Evolutionary conservation across 1,284 basidiomycete species (phyloP).

Genomic region (Salmacisia buchloeana): DNA sequence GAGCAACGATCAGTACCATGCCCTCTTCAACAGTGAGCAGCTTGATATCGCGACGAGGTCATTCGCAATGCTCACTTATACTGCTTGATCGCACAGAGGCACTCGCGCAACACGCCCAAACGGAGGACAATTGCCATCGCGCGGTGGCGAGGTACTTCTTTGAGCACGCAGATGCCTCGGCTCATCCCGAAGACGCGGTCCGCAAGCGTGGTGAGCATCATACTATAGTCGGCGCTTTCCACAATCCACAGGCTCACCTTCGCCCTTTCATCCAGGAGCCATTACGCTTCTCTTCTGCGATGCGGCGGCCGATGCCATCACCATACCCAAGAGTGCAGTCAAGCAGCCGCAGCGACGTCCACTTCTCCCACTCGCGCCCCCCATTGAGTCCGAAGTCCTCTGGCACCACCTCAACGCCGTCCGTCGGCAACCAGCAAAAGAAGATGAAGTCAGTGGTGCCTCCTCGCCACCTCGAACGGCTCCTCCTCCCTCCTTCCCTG

Average conservation of each 20-base stretch:
- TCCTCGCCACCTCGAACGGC: too few species aligned
- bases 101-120: background rate
- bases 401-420: too few species aligned
- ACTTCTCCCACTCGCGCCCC: too few species aligned
- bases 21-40: background rate
- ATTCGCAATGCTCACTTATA: background rate
- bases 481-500: too few species aligned
- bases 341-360: too few species aligned
- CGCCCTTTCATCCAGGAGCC: background rate
- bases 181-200: background rate
- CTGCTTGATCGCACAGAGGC: background rate
- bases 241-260: background rate
- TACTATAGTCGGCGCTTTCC: background rate
- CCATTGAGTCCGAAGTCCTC: too few species aligned
- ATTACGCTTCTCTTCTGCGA: conserved; percentile 1
- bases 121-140: background rate
- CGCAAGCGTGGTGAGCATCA: background rate
- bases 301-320: background rate
- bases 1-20: background rate
- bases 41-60: background rate
- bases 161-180: background rate
- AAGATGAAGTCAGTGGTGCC: too few species aligned
- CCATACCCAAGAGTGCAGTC: background rate
- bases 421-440: too few species aligned
- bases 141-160: background rate